phyloP scores from a whole-genome alignment of 2,329 filamentous ascomycete genomes.

The Colletotrichum camelliae region DNA sequence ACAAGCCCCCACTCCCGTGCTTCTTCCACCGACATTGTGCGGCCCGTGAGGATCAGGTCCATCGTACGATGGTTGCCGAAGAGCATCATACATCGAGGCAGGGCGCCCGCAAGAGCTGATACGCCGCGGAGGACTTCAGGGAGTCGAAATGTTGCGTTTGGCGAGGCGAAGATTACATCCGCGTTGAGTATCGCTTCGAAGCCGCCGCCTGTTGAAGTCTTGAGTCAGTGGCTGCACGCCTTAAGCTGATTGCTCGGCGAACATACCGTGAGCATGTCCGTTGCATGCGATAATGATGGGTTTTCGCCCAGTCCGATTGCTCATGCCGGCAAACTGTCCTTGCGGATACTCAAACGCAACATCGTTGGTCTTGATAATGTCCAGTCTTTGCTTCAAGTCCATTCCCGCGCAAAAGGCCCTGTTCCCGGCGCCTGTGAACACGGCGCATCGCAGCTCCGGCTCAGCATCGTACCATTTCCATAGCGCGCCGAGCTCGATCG shows the following conservation, averaged over 20 bases:
- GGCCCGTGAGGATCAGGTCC: constrained; percentile 36
- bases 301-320: constrained; percentile 36
- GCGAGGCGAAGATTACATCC: constrained; percentile 62
- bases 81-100: constrained; percentile 51
- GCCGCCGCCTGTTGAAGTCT: constrained; percentile 28
- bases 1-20: constrained; percentile 36
- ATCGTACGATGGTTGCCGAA: constrained; percentile 38
- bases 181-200: constrained; percentile 44
- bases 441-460: constrained; percentile 51
- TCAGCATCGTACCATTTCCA: constrained; percentile 58
- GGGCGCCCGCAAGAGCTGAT: constrained; percentile 59
- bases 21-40: constrained; percentile 29
- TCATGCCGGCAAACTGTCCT: constrained; percentile 39
- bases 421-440: constrained; percentile 56
- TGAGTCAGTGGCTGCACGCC: not conserved
- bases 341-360: constrained; percentile 35
- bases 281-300: constrained; percentile 36
- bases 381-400: constrained; percentile 54
- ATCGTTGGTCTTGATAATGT: constrained; percentile 31
- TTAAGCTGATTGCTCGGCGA: constrained; percentile 15
- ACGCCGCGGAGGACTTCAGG: constrained; percentile 65
- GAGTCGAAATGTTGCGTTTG: constrained; percentile 57
- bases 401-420: constrained; percentile 59
- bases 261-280: constrained; percentile 33
- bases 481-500: constrained; percentile 45